Conservation (phyloP, 805 yeast species). For the Wickerhamomyces canadensis region DNA sequence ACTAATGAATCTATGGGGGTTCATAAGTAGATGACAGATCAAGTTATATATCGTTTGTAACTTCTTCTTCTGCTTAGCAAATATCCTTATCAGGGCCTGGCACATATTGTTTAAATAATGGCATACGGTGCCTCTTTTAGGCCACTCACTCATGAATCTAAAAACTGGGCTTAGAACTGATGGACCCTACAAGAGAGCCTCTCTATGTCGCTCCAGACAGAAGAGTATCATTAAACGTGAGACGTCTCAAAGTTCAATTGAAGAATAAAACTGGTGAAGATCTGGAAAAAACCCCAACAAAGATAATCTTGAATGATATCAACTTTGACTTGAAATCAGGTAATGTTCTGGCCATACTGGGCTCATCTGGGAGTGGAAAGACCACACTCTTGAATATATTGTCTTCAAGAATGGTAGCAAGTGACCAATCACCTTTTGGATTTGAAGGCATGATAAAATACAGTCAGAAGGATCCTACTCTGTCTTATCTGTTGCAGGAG, state of each 20-base stretch:
- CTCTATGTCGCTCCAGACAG: conserved; percentile 2
- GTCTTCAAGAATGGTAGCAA: conserved; percentile 40
- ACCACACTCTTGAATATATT: conserved; percentile 70
- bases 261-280: conserved; percentile 2
- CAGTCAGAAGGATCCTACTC: conserved; percentile 21
- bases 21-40: no score
- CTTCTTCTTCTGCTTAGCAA: no score
- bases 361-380: conserved; percentile 86
- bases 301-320: conserved; percentile 41
- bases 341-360: conserved; percentile 71
- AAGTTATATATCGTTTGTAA: no score
- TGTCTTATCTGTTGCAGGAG: conserved; percentile 68
- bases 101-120: no score
- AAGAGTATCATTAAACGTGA: conserved; percentile 8
- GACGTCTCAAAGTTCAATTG: conserved; percentile 5
- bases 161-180: no score
- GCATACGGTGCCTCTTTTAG: no score
- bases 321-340: conserved; percentile 58
- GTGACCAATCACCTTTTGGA: conserved; percentile 25
- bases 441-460: conserved; percentile 38
- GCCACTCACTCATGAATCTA: no score
- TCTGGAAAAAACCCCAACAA: conserved; percentile 3
- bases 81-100: no score
- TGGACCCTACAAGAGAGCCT: background rate
- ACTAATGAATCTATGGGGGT: no score